Percentiles rank a stretch among this genome's conserved stretches.
These are phyloP conservation scores for Nakazawaea sp. DNA, from an alignment of 805 yeast genomes.

Conservation along the genomic window DNA sequence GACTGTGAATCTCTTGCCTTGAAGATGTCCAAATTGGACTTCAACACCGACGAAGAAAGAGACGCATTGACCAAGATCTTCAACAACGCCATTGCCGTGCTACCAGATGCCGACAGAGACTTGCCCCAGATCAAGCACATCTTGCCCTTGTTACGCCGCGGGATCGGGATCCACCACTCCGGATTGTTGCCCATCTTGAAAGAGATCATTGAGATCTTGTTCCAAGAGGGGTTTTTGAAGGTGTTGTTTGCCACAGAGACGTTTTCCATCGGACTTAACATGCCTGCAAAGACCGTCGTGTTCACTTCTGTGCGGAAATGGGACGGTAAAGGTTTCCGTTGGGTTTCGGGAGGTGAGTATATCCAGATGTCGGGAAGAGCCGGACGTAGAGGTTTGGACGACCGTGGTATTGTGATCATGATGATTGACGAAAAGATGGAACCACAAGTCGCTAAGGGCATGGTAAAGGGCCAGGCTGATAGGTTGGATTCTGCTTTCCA, in stretches of 20 bases:
- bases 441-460: slow-evolving; percentile 97
- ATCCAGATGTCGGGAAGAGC: slow-evolving; percentile 99
- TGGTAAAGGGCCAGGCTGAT: slow-evolving; percentile 99
- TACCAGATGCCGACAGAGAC: slow-evolving; percentile 87
- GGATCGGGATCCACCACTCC: slow-evolving; percentile 98
- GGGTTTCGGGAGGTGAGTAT: slow-evolving; percentile 99
- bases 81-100: slow-evolving; percentile 78
- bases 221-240: slow-evolving; percentile 93
- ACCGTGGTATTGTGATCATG: slow-evolving; percentile 97
- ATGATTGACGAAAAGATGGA: slow-evolving; percentile 99
- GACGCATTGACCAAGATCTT: slow-evolving; percentile 86
- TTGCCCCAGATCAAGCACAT: slow-evolving; percentile 93
- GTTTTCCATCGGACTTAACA: slow-evolving; percentile 94
- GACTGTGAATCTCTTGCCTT: slow-evolving; percentile 94
- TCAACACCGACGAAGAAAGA: slow-evolving; percentile 90
- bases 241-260: slow-evolving; percentile 98
- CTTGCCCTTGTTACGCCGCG: slow-evolving; percentile 82
- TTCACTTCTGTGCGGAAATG: slow-evolving; percentile 96
- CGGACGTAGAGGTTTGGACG: slow-evolving; percentile 99
- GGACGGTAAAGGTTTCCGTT: slow-evolving; percentile 96
- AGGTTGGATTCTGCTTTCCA: slow-evolving; percentile 97
- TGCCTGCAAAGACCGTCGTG: slow-evolving; percentile 99
- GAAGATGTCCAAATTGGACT: slow-evolving; percentile 93
- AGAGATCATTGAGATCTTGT: slow-evolving; percentile 91
- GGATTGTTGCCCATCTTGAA: slow-evolving; percentile 90